phyloP scores from a whole-genome alignment of 176 grass and related monocot species.

The Avena eriantha region DNA sequence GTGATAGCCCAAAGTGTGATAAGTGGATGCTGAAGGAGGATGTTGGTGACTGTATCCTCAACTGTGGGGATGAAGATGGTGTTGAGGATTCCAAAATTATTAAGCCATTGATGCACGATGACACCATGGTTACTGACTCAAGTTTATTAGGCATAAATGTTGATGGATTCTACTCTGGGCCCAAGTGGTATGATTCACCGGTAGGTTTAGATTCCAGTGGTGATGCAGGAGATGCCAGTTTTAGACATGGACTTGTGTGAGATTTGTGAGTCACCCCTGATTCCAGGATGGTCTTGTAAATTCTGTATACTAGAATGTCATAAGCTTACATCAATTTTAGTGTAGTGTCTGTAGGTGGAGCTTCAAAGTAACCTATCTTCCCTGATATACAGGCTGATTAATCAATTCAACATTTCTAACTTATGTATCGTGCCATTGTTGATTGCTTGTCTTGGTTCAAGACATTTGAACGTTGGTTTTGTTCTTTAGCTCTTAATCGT shows the following conservation, averaged over 20 bases:
- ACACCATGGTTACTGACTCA: slow-evolving; percentile 73
- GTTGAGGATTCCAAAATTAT: slow-evolving; percentile 86
- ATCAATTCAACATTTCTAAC: slow-evolving; percentile 45
- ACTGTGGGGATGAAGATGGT: slow-evolving; percentile 77
- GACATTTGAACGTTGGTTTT: slow-evolving; percentile 15
- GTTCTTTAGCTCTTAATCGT: slow-evolving; percentile 22
- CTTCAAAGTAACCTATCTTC: slow-evolving; percentile 50
- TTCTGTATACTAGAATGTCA: slow-evolving; percentile 82
- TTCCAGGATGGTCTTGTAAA: slow-evolving; percentile 71
- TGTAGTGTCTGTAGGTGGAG: slow-evolving; percentile 50
- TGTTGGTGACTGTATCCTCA: slow-evolving; percentile 82
- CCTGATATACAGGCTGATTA: slow-evolving; percentile 55
- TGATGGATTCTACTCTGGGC: slow-evolving; percentile 84
- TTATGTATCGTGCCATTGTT: slow-evolving; percentile 42
- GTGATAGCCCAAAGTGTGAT: slow-evolving; percentile 77
- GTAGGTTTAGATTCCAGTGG: slow-evolving; percentile 78
- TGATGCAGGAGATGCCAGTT: slow-evolving; percentile 64
- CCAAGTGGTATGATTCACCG: slow-evolving; percentile 98
- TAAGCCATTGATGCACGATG: slow-evolving; percentile 84
- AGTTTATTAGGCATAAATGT: slow-evolving; percentile 80
- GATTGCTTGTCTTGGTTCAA: slow-evolving; percentile 31
- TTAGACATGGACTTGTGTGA: slow-evolving; percentile 82
- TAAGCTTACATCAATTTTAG: slow-evolving; percentile 55
- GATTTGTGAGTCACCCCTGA: slow-evolving; percentile 42
- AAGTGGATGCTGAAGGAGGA: slow-evolving; percentile 97